Evolutionary conservation across 495 filamentous ascomycete species (phyloP).

Genomic region (Podospora pseudocomata): DNA sequence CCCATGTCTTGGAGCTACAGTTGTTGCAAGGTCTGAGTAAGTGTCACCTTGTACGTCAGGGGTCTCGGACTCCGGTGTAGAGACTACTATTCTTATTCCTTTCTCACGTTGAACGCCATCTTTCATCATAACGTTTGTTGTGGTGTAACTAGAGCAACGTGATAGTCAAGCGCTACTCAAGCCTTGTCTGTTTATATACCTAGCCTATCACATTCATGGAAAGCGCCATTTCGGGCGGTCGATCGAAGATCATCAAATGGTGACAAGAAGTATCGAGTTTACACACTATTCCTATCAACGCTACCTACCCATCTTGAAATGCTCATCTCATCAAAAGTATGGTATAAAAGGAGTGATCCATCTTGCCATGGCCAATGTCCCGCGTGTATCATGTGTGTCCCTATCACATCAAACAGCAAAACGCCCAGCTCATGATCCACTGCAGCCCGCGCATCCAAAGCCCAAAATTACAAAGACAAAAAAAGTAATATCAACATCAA

Average conservation of each 20-base stretch:
- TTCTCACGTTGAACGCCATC: no score
- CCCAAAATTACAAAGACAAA: not conserved
- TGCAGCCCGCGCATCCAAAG: not conserved
- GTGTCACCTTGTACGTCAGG: no score
- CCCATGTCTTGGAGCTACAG: no score
- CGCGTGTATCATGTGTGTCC: not conserved
- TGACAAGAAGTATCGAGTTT: not conserved
- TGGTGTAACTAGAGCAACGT: no score
- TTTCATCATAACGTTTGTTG: no score
- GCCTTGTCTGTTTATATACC: no score
- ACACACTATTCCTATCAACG: not conserved
- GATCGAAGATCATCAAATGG: not conserved
- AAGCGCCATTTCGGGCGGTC: no score
- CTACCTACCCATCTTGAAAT: not conserved
- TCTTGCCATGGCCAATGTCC: not conserved
- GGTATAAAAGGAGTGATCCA: not conserved
- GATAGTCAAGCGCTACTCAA: no score
- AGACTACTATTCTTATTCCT: no score
- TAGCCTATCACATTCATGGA: no score
- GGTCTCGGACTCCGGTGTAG: no score
- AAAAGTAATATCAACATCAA: not conserved
- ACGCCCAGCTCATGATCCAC: not conserved
- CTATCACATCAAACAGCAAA: not conserved
- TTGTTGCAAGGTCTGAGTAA: no score
- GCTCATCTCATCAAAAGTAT: not conserved